phyloP scores from a whole-genome alignment of 1,139 yeast species.

The Candida sanyaensis region DNA sequence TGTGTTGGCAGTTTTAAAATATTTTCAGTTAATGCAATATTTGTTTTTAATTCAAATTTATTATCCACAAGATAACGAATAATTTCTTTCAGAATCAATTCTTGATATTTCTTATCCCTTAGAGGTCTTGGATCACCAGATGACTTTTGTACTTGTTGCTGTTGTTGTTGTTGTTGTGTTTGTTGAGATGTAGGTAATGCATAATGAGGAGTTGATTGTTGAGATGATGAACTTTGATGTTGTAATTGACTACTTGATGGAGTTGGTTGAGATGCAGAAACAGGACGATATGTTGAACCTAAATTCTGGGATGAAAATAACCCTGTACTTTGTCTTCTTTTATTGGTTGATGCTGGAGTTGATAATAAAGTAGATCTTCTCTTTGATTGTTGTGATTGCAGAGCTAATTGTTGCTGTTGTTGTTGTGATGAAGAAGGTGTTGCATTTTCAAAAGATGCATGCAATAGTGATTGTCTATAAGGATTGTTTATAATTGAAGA shows the following conservation, averaged over 20 bases:
- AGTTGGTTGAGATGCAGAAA: conserved; percentile 8
- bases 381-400: conserved; percentile 18
- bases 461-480: conserved; percentile 6
- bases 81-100: conserved; percentile 63
- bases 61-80: conserved; percentile 62
- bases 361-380: conserved; percentile 35
- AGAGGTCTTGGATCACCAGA: conserved; percentile 71
- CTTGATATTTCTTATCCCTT: conserved; percentile 70
- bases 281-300: conserved; percentile 2
- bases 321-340: conserved; percentile 30
- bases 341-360: conserved; percentile 41
- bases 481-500: conserved; percentile 3
- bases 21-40: conserved; percentile 65
- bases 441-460: conserved; percentile 3
- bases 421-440: conserved; percentile 6
- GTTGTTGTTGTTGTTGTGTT: conserved; percentile 10
- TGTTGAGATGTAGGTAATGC: conserved; percentile 7
- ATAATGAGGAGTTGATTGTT: conserved; percentile 9
- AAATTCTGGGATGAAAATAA: conserved; percentile 1
- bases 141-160: conserved; percentile 9
- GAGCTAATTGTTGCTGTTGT: conserved; percentile 1
- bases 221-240: conserved; percentile 9
- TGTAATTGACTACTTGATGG: conserved; percentile 5
- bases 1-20: conserved; percentile 82
- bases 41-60: conserved; percentile 73